Percentiles rank a stretch among this genome's conserved stretches.
Evolutionary conservation across 176 grass and related monocot genomes (phyloP).

Genomic region (Cenchrus purpureus): DNA sequence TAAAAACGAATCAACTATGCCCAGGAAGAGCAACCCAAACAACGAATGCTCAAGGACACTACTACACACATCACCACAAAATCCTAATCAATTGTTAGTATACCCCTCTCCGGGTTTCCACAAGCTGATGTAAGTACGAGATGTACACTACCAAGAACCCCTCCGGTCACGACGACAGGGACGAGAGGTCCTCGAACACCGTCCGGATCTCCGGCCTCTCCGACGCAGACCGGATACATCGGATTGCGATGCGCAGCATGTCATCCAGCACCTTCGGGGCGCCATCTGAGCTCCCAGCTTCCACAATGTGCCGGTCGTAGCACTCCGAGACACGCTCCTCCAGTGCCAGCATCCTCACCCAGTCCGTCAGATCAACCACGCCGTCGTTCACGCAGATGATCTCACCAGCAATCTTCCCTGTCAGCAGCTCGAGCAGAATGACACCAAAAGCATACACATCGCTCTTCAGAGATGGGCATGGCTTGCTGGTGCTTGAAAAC

Average conservation of each 20-base stretch:
- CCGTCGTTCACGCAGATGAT: constrained; percentile 71
- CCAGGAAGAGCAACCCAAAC: constrained; percentile 34
- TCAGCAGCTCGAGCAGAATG: constrained; percentile 83
- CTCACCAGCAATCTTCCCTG: constrained; percentile 76
- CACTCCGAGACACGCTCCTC: constrained; percentile 74
- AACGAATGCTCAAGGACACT: constrained; percentile 47
- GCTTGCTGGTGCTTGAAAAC: constrained; percentile 86
- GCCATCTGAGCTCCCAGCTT: constrained; percentile 34
- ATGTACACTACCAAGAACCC: constrained; percentile 57
- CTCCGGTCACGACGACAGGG: constrained; percentile 42
- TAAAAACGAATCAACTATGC: constrained; percentile 58
- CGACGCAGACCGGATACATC: constrained; percentile 73
- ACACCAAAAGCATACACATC: constrained; percentile 93
- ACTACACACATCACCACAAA: constrained; percentile 42
- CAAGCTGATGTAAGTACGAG: constrained; percentile 50
- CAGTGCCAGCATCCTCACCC: constrained; percentile 73
- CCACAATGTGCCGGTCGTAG: constrained; percentile 58
- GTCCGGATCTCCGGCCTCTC: constrained; percentile 84
- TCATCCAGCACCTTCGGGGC: constrained; percentile 52
- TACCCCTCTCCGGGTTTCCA: constrained; percentile 34
- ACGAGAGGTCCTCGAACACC: constrained; percentile 79
- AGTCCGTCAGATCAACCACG: constrained; percentile 84
- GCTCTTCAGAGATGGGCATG: constrained; percentile 83
- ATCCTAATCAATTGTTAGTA: constrained; percentile 67
- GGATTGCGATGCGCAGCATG: constrained; percentile 69